Conservation (phyloP, 2,329 filamentous ascomycete species). For the Chrysosporium queenslandicum region DNA sequence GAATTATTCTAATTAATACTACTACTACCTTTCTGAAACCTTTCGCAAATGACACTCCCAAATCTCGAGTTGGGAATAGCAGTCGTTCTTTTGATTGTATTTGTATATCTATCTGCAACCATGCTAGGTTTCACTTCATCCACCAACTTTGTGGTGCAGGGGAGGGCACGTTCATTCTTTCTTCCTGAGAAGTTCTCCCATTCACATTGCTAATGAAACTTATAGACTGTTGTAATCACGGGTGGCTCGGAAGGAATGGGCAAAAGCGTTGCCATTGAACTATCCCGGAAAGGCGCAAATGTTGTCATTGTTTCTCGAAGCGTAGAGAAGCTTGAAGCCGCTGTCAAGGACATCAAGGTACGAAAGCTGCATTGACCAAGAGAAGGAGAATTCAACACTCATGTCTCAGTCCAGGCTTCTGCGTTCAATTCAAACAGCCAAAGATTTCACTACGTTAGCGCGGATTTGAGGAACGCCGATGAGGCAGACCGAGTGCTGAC, state of each 20-base stretch:
- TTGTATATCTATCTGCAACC: constrained; percentile 28
- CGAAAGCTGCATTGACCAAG: constrained; percentile 11
- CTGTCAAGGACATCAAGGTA: constrained; percentile 57
- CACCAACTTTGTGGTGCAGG: constrained; percentile 75
- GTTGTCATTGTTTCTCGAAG: constrained; percentile 77
- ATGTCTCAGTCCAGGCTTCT: constrained; percentile 41
- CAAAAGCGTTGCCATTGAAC: constrained; percentile 58
- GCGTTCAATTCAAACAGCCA: constrained; percentile 59
- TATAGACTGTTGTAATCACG: constrained; percentile 75
- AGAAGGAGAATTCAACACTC: neutral
- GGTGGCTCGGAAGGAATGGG: constrained; percentile 93
- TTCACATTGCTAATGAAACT: constrained; percentile 6
- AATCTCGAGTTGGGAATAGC: constrained; percentile 17
- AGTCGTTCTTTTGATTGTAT: constrained; percentile 19
- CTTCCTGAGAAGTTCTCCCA: constrained; percentile 11
- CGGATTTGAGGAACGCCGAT: constrained; percentile 62
- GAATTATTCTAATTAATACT: too few species aligned
- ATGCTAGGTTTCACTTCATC: constrained; percentile 39
- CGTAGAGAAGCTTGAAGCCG: constrained; percentile 59
- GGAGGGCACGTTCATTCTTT: constrained; percentile 51
- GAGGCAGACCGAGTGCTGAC: constrained; percentile 61
- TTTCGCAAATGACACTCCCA: constrained; percentile 7
- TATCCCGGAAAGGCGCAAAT: constrained; percentile 75
- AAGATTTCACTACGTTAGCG: constrained; percentile 71
- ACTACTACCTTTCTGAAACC: too few species aligned